phyloP scores from a whole-genome alignment of 2,329 filamentous ascomycete species.

The Phaeosphaeriaceae sp. region DNA sequence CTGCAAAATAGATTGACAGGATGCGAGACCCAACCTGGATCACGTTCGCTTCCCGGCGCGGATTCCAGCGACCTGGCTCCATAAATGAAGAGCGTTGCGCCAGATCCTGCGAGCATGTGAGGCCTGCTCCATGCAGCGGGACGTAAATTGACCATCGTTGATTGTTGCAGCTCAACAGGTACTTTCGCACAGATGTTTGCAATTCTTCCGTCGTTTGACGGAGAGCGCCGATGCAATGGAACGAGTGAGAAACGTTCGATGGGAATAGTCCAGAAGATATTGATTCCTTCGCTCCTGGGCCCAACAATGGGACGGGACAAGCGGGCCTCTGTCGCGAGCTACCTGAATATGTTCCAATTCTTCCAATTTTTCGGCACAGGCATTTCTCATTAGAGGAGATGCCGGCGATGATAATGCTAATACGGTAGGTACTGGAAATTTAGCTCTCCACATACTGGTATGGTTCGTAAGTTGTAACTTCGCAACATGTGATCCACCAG shows the following conservation, averaged over 20 bases:
- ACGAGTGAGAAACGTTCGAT: slow-evolving; percentile 2
- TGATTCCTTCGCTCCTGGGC: neutral
- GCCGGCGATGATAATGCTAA: too few species aligned
- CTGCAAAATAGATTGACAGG: slow-evolving; percentile 24
- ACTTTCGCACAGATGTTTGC: slow-evolving; percentile 7
- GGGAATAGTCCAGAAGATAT: neutral
- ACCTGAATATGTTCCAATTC: neutral
- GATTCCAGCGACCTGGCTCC: slow-evolving; percentile 32
- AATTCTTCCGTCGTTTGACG: slow-evolving; percentile 5
- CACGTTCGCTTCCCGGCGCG: slow-evolving; percentile 10
- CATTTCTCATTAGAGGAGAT: slow-evolving; percentile 4
- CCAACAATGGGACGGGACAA: neutral
- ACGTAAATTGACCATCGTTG: slow-evolving; percentile 1
- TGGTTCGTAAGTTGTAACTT: too few species aligned
- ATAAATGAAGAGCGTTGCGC: slow-evolving; percentile 26
- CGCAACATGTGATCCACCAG: too few species aligned
- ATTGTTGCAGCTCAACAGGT: slow-evolving; percentile 14
- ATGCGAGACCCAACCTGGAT: slow-evolving; percentile 9
- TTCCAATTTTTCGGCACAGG: slow-evolving; percentile 6
- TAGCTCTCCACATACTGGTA: slow-evolving; percentile 14
- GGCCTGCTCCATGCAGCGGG: slow-evolving; percentile 4
- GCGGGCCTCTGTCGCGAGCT: slow-evolving; percentile 7
- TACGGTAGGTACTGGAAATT: too few species aligned
- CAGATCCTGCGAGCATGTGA: slow-evolving; percentile 13
- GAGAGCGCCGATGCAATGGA: slow-evolving; percentile 1